Percentiles rank a stretch among this genome's conserved stretches.
Conservation (phyloP, 495 filamentous ascomycete species). For the Parmelia sp. region DNA sequence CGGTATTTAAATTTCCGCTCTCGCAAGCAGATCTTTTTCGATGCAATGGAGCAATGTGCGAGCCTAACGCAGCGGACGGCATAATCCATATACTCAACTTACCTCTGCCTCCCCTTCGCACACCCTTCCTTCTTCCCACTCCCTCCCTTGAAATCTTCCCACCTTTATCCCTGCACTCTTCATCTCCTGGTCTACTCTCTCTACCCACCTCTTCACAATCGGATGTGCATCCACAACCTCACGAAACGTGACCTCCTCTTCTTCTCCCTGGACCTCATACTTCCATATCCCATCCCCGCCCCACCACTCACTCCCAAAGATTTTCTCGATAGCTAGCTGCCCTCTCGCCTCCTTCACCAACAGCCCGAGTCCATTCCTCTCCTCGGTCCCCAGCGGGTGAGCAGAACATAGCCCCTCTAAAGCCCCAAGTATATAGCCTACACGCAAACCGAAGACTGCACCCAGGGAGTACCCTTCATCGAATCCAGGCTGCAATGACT, state of each 20-base stretch:
- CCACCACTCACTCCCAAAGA: constrained; percentile 61
- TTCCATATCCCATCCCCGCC: constrained; percentile 55
- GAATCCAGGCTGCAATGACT: constrained; percentile 73
- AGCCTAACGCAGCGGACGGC: background rate
- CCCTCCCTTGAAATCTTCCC: constrained; percentile 20
- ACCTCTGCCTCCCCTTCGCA: background rate
- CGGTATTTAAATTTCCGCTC: background rate
- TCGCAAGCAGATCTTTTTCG: background rate
- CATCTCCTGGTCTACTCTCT: constrained; percentile 44
- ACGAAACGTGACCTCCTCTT: constrained; percentile 26
- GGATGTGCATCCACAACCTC: constrained; percentile 31
- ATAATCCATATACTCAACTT: background rate
- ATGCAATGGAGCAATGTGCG: background rate
- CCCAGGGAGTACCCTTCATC: constrained; percentile 82
- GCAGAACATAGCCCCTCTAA: constrained; percentile 55
- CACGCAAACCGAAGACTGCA: constrained; percentile 64
- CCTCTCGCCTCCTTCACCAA: constrained; percentile 48
- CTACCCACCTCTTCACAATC: constrained; percentile 46
- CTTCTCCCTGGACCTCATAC: constrained; percentile 44
- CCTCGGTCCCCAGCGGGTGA: constrained; percentile 27
- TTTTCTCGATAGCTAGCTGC: constrained; percentile 53
- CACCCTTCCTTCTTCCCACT: constrained; percentile 23
- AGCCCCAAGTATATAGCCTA: constrained; percentile 63
- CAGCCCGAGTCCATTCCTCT: constrained; percentile 31
- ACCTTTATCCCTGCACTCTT: constrained; percentile 35